phyloP scores from a whole-genome alignment of 2,329 filamentous ascomycete species.

The Rutstroemia sp. region DNA sequence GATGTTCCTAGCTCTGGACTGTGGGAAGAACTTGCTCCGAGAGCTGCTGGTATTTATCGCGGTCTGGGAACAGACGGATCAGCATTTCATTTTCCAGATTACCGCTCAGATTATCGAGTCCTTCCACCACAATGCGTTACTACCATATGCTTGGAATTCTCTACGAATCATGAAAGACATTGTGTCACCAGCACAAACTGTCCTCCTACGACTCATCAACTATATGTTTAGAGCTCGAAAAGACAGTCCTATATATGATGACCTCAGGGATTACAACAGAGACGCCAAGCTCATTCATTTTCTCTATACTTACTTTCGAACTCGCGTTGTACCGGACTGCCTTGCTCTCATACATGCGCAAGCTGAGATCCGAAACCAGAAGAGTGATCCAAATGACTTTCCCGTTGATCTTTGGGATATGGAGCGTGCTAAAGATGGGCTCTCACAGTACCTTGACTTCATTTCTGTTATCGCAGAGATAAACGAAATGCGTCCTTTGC shows the following conservation, averaged over 20 bases:
- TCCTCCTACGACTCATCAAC: slow-evolving; percentile 83
- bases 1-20: slow-evolving; percentile 82
- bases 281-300: slow-evolving; percentile 70
- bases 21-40: slow-evolving; percentile 78
- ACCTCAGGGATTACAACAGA: slow-evolving; percentile 44
- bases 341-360: slow-evolving; percentile 92
- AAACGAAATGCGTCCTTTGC: slow-evolving; percentile 70
- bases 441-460: slow-evolving; percentile 92
- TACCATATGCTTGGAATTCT: slow-evolving; percentile 88
- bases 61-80: slow-evolving; percentile 91
- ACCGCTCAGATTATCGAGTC: slow-evolving; percentile 94
- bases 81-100: slow-evolving; percentile 92
- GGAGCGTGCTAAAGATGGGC: slow-evolving; percentile 90
- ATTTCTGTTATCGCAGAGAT: slow-evolving; percentile 85
- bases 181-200: slow-evolving; percentile 88
- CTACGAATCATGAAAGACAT: slow-evolving; percentile 92
- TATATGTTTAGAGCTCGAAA: slow-evolving; percentile 70
- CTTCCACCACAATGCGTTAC: slow-evolving; percentile 78
- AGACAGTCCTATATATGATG: slow-evolving; percentile 35
- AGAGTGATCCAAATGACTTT: slow-evolving; percentile 76
- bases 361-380: slow-evolving; percentile 74
- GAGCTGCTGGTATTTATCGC: slow-evolving; percentile 95
- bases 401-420: slow-evolving; percentile 96
- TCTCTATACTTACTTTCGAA: slow-evolving; percentile 86
- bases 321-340: slow-evolving; percentile 87